Conservation (phyloP, 768 basidiomycete genomes). For the Podaxis sp. region DNA sequence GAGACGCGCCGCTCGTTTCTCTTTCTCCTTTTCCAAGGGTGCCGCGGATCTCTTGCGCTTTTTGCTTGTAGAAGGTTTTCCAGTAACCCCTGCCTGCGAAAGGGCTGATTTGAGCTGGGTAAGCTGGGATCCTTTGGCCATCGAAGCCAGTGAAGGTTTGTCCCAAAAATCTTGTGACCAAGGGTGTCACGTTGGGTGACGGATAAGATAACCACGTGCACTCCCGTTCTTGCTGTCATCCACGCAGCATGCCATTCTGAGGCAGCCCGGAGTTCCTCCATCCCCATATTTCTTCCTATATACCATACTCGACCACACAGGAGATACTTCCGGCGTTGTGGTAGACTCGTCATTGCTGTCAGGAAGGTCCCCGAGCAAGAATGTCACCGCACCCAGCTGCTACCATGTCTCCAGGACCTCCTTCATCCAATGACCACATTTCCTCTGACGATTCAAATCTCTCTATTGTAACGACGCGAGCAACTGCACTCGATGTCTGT, state of each 20-base stretch:
- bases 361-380: background rate
- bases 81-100: conserved; percentile 73
- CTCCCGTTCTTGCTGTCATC: background rate
- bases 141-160: conserved; percentile 23
- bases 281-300: background rate
- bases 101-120: conserved; percentile 87
- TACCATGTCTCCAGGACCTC: conserved; percentile 15
- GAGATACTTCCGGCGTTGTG: background rate
- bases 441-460: conserved; percentile 27
- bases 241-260: background rate
- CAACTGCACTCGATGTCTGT: conserved; percentile 68
- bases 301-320: background rate
- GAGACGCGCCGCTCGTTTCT: conserved; percentile 76
- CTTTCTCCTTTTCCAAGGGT: conserved; percentile 73
- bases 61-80: conserved; percentile 50
- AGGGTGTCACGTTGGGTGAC: background rate
- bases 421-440: conserved; percentile 11
- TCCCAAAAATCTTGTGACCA: conserved; percentile 26
- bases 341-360: background rate
- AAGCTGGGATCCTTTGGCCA: conserved; percentile 88
- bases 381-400: conserved; percentile 15
- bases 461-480: conserved; percentile 44
- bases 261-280: background rate
- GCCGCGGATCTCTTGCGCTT: conserved; percentile 62
- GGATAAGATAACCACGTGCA: conserved; percentile 12